Evolutionary conservation across 768 basidiomycete genomes (phyloP).

Genomic region (Lanmaoa pseudosensibilis): DNA sequence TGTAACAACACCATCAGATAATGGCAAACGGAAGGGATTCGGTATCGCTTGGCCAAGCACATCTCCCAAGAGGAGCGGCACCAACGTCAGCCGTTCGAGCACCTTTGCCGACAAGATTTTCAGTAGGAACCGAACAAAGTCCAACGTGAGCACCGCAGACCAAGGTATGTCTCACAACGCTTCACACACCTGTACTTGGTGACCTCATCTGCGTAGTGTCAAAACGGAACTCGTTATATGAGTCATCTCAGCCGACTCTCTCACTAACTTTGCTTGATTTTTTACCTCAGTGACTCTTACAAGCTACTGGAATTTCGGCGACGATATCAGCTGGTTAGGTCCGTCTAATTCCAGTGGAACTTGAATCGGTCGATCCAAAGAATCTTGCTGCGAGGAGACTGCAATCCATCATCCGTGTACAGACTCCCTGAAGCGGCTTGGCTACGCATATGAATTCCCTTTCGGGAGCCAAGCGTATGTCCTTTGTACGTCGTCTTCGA

Average conservation of each 20-base stretch:
- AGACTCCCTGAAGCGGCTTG: slow-evolving; percentile 50
- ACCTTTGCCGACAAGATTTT: slow-evolving; percentile 65
- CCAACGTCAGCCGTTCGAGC: slow-evolving; percentile 45
- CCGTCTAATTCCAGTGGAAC: no score
- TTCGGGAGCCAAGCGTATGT: slow-evolving; percentile 50
- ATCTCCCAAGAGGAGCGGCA: slow-evolving; percentile 52
- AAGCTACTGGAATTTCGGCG: no score
- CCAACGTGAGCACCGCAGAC: slow-evolving; percentile 46
- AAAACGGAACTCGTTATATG: slow-evolving; percentile 32
- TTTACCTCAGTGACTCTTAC: no score
- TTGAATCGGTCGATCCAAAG: no score
- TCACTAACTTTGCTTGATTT: no score
- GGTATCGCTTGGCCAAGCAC: slow-evolving; percentile 48
- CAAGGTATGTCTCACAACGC: slow-evolving; percentile 39
- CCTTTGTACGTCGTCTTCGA: background rate
- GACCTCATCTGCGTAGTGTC: slow-evolving; percentile 1
- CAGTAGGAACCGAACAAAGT: slow-evolving; percentile 53
- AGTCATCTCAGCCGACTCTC: slow-evolving; percentile 25
- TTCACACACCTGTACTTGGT: background rate
- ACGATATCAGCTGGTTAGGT: no score
- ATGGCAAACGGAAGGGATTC: slow-evolving; percentile 33
- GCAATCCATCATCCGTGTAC: no score
- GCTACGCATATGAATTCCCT: slow-evolving; percentile 56
- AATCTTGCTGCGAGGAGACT: no score
- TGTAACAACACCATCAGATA: slow-evolving; percentile 59